Evolutionary conservation across 2,329 filamentous ascomycete genomes (phyloP), one percentile per base, ranked within the genome.

Genomic region (Alternaria postmessia): DNA sequence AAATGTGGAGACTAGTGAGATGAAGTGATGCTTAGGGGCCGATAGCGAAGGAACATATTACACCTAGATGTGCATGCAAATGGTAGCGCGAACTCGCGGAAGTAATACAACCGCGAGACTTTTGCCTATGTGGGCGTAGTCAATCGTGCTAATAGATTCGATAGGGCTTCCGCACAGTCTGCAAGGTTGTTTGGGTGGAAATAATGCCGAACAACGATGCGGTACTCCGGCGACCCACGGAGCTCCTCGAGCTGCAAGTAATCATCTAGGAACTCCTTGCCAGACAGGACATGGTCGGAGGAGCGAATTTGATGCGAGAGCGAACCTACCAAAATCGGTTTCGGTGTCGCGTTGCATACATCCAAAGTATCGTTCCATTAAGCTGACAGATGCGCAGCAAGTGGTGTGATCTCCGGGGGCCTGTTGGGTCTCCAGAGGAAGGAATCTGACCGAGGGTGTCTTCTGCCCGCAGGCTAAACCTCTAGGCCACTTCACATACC

Each of bases 391-490:
- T 65, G 64, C 62, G 59, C 59, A 38, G 30, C 28, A 49, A 34
- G 26, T 53, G 57, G 57, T 64, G n/a, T 43, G 51, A 56, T 44
- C 16, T 53, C 11, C 18, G 12, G 24, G 46, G 34, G 28, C 32
- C 26, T 41, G 26, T 26, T 57, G 14, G 18, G 28, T 24, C 20
- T 34, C 26, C 51, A 43, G 22, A 30, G 28, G 41, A 30, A 48
- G n/a, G 32, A 30, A 6, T 22, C 20, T 41, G 20, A 24, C 57
- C 43, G 26, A 41, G 34, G 24, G 62, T 42, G 59, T 48, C 52
- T 64, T 59, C 30, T 34, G 41, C 55, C 61, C 61, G 57, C 44
- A 61, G 65, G 59, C 62, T 63, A 57, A 66, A 64, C 42, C 41
- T 49, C 49, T 59, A 44, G n/a, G 46, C 48, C 24, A 57, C 54